Conservation (phyloP, 2,329 filamentous ascomycete genomes). For the Neurospora sp. region DNA sequence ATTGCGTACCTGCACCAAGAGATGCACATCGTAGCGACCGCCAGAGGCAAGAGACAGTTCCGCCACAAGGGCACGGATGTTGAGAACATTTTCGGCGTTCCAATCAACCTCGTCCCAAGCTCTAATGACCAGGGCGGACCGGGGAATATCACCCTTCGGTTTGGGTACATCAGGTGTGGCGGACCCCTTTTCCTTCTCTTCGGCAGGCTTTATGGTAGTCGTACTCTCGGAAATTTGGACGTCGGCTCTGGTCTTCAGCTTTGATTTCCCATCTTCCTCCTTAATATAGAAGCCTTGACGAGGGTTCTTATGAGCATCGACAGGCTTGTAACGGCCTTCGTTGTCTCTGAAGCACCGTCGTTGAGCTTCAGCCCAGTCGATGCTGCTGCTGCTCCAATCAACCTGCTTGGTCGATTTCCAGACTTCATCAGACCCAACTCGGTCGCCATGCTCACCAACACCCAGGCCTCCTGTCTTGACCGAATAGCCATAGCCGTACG, state of each 20-base stretch:
- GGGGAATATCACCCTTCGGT: constrained; percentile 30
- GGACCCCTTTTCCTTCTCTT: constrained; percentile 6
- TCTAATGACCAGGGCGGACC: constrained; percentile 72
- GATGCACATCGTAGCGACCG: constrained; percentile 76
- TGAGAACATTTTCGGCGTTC: constrained; percentile 69
- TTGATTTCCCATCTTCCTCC: constrained; percentile 21
- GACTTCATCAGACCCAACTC: constrained; percentile 66
- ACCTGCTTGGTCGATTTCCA: constrained; percentile 65
- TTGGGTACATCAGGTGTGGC: constrained; percentile 6
- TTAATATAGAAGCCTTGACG: constrained; percentile 43
- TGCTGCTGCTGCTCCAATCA: constrained; percentile 58
- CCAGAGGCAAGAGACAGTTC: constrained; percentile 74
- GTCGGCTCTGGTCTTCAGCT: constrained; percentile 18
- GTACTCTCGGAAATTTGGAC: constrained; percentile 12
- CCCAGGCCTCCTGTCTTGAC: constrained; percentile 68
- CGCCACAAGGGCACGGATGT: constrained; percentile 72
- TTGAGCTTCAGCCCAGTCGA: constrained; percentile 74
- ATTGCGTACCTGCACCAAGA: constrained; percentile 75
- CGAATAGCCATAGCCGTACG: constrained; percentile 86
- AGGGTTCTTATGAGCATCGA: constrained; percentile 28
- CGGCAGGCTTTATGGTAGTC: constrained; percentile 11
- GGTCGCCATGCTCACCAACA: constrained; percentile 75
- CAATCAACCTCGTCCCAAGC: constrained; percentile 76
- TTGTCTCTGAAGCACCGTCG: constrained; percentile 65
- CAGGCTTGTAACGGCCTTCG: constrained; percentile 51